Conservation (phyloP, 139 green algal genomes). For the Tetradesmus obliquus region DNA sequence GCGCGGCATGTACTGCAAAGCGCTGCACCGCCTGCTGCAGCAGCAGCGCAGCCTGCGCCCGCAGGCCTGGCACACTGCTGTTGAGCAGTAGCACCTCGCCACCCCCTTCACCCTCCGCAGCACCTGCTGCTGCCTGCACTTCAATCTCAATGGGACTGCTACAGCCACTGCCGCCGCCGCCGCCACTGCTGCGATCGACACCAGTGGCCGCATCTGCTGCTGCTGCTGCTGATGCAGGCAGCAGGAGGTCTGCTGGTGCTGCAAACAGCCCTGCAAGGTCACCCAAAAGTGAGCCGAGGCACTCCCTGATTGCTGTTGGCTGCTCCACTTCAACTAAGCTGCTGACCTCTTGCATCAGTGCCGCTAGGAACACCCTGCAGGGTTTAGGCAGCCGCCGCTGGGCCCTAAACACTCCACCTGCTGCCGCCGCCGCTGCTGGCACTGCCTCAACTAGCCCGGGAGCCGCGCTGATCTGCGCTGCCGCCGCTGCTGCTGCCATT, state of each 20-base stretch:
- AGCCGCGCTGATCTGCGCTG: background rate
- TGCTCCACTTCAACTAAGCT: slow-evolving; percentile 43
- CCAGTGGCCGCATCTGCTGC: background rate
- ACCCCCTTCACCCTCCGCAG: background rate
- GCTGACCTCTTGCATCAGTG: slow-evolving; percentile 62
- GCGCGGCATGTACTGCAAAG: slow-evolving; percentile 22
- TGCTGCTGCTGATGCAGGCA: background rate
- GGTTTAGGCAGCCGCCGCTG: slow-evolving; percentile 6
- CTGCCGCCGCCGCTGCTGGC: slow-evolving; percentile 11
- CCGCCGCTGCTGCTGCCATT: slow-evolving; percentile 31
- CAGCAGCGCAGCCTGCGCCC: slow-evolving; percentile 7
- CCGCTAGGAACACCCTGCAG: slow-evolving; percentile 41
- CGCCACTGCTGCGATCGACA: background rate
- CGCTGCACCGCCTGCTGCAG: background rate
- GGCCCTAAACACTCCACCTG: background rate
- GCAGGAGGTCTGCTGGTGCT: background rate
- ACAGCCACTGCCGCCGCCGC: slow-evolving; percentile 14
- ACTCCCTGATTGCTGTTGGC: slow-evolving; percentile 38
- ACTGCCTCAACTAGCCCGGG: background rate
- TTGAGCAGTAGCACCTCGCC: slow-evolving; percentile 37
- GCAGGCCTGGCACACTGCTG: slow-evolving; percentile 22
- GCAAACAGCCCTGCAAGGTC: slow-evolving; percentile 50
- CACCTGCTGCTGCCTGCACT: background rate
- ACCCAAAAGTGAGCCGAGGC: slow-evolving; percentile 30
- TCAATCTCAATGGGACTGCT: slow-evolving; percentile 37